Conservation (phyloP, 306 rosid genomes). For the Lathyrus sativus region DNA sequence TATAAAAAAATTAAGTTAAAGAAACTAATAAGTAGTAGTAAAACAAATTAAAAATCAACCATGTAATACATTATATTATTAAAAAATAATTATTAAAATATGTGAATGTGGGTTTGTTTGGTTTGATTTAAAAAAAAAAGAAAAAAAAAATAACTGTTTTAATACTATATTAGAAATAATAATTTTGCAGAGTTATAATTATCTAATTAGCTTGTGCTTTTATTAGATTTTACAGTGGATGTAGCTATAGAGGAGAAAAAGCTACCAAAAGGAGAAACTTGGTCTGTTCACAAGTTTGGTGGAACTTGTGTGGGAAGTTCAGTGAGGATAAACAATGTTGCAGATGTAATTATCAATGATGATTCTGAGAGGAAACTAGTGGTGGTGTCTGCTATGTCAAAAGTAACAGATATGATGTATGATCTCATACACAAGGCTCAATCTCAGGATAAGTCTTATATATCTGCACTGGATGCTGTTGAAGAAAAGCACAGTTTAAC, state of each 20-base stretch:
- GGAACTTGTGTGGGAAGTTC: conserved; percentile 94
- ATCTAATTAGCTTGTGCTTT: background rate
- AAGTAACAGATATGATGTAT: conserved; percentile 97
- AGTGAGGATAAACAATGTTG: conserved; percentile 80
- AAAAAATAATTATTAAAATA: no score
- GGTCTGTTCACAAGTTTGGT: conserved; percentile 98
- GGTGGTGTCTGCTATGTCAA: conserved; percentile 95
- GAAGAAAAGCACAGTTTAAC: conserved; percentile 75
- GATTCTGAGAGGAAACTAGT: conserved; percentile 82
- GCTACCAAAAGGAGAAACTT: conserved; percentile 72
- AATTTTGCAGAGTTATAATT: background rate
- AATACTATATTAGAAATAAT: background rate
- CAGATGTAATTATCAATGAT: conserved; percentile 65
- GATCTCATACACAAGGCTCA: conserved; percentile 85
- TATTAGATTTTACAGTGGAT: conserved; percentile 48
- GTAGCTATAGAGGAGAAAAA: conserved; percentile 56
- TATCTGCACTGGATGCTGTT: conserved; percentile 74
- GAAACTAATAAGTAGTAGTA: no score
- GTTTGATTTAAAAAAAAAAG: no score
- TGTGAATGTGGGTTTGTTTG: no score
- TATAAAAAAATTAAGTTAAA: no score
- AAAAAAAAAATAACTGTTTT: no score
- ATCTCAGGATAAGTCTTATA: conserved; percentile 74
- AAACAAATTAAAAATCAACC: no score
- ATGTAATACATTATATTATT: no score